Evolutionary conservation across 345 rosid species (phyloP).

Genomic region (Populus davidiana): DNA sequence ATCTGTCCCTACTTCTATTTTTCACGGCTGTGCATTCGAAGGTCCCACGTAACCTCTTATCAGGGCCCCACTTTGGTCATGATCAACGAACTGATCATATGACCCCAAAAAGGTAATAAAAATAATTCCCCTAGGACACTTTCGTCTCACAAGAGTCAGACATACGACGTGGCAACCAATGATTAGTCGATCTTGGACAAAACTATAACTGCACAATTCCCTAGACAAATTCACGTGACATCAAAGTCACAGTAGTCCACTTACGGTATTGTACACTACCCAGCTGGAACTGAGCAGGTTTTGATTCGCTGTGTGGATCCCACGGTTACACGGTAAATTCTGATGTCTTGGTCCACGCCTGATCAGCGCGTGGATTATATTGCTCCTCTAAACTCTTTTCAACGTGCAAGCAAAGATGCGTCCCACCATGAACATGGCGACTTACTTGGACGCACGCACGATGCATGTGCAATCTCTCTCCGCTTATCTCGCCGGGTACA

Average conservation of each 20-base stretch:
- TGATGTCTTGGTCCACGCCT: slow-evolving; percentile 4
- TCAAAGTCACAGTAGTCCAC: neutral
- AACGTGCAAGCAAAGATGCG: slow-evolving; percentile 33
- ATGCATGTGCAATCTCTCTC: slow-evolving; percentile 46
- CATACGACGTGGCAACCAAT: slow-evolving; percentile 24
- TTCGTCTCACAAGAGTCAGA: slow-evolving; percentile 16
- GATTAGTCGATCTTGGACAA: neutral
- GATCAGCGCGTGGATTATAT: slow-evolving; percentile 21
- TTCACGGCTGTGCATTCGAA: slow-evolving; percentile 10
- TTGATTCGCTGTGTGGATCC: slow-evolving; percentile 32
- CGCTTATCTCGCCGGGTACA: slow-evolving; percentile 30
- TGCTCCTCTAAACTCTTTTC: neutral
- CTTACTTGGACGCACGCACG: slow-evolving; percentile 50
- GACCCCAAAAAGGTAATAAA: neutral
- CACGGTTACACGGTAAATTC: slow-evolving; percentile 24
- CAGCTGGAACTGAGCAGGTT: slow-evolving; percentile 33
- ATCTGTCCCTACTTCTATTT: slow-evolving; percentile 5
- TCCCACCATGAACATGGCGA: slow-evolving; percentile 44
- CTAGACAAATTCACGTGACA: slow-evolving; percentile 57
- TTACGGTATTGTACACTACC: neutral
- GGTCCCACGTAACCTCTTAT: slow-evolving; percentile 6
- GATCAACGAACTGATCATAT: neutral
- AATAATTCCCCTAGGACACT: slow-evolving; percentile 2
- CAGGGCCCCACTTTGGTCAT: neutral
- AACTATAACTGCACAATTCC: slow-evolving; percentile 22